phyloP scores from a whole-genome alignment of 495 filamentous ascomycete species.

The Penicillium antarcticum region DNA sequence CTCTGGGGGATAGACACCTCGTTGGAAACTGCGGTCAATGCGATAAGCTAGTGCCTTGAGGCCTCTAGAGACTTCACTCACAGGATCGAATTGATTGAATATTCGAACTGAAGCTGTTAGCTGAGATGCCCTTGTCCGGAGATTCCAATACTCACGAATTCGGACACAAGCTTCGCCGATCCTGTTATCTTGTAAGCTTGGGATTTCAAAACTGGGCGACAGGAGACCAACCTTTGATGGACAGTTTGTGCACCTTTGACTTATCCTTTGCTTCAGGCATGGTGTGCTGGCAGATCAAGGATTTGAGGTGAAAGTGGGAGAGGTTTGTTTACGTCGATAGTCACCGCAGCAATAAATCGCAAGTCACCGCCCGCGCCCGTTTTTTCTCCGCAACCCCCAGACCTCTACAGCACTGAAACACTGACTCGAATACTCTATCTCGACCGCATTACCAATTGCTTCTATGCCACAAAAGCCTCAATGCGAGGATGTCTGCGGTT shows the following conservation, averaged over 20 bases:
- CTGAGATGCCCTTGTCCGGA: not conserved
- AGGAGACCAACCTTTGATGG: conserved; percentile 69
- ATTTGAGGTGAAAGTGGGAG: conserved; percentile 8
- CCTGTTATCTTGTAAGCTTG: conserved; percentile 40
- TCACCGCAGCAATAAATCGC: conserved; percentile 7
- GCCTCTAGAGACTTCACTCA: conserved; percentile 19
- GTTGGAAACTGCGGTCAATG: conserved; percentile 65
- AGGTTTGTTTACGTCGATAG: conserved; percentile 35
- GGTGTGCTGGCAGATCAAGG: conserved; percentile 4
- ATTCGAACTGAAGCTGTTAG: conserved; percentile 72
- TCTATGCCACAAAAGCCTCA: conserved; percentile 41
- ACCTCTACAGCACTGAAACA: not conserved
- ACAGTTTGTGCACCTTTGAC: conserved; percentile 90
- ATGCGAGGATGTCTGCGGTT: conserved; percentile 58
- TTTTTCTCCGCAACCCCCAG: conserved; percentile 29
- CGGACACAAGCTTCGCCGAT: conserved; percentile 84
- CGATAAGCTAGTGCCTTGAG: conserved; percentile 2
- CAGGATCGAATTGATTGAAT: conserved; percentile 94
- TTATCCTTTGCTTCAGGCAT: conserved; percentile 70
- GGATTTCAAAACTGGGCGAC: not conserved
- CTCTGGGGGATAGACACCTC: conserved; percentile 95
- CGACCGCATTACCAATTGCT: conserved; percentile 6
- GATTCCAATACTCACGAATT: conserved; percentile 67
- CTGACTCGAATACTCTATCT: not conserved
- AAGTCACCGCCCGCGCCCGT: conserved; percentile 26